A percentile compares a stretch with the other conserved stretches of the same genome.
Conservation (phyloP, 163 green algal genomes). For the Dunaliella salina region DNA sequence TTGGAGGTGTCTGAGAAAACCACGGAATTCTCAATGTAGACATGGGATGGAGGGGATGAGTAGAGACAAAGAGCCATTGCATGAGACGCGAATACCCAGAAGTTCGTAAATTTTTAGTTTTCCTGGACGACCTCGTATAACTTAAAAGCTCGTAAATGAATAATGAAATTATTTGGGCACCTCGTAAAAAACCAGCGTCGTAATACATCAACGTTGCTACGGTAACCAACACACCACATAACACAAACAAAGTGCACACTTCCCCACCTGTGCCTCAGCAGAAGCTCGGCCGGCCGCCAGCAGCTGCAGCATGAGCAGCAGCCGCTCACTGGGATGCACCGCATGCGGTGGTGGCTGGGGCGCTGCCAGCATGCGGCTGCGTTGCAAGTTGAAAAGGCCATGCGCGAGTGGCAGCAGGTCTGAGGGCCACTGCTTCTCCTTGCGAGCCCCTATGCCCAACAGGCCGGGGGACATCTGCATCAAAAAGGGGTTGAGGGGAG, state of each 20-base stretch:
- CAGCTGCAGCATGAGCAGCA: conserved; percentile 1
- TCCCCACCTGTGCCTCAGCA: neutral
- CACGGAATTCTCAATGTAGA: no score
- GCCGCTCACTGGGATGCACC: neutral
- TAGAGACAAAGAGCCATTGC: no score
- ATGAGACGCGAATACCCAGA: neutral
- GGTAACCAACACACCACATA: neutral
- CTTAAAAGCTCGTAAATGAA: no score
- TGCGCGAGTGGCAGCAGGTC: conserved; percentile 40
- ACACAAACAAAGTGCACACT: neutral
- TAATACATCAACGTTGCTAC: neutral
- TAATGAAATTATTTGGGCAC: no score
- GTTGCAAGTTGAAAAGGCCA: conserved; percentile 41
- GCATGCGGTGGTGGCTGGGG: neutral
- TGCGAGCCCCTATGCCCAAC: conserved; percentile 34
- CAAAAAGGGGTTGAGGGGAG: no score
- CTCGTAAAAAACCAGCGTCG: no score
- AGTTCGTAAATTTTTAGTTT: neutral
- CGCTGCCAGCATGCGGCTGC: conserved; percentile 24
- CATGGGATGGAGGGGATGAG: no score
- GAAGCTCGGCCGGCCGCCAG: neutral
- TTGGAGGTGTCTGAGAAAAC: no score
- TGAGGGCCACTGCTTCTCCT: conserved; percentile 29
- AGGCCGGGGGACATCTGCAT: conserved; percentile 10
- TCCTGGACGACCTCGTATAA: no score